A percentile compares a stretch with the other conserved stretches of the same genome.
These are phyloP conservation scores for Tilletia caries DNA, from an alignment of 1,284 basidiomycete genomes.

Conservation along the genomic window DNA sequence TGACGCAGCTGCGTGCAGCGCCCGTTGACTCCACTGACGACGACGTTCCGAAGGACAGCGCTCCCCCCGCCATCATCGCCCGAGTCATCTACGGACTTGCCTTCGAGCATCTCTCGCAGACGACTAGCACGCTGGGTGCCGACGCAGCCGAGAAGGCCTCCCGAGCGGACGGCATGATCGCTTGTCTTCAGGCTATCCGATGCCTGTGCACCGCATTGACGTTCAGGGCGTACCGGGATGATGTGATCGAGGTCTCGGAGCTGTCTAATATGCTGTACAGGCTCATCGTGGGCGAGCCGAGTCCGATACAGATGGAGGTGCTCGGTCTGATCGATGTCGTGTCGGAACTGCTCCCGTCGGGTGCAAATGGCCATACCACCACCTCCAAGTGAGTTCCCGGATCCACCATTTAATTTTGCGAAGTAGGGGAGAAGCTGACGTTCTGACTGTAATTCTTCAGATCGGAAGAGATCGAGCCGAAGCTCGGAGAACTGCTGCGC, in stretches of 20 bases:
- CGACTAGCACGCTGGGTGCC: constrained; percentile 57
- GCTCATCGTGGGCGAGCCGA: constrained; percentile 79
- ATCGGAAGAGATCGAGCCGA: not conserved
- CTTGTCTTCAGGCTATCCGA: constrained; percentile 70
- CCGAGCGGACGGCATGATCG: constrained; percentile 55
- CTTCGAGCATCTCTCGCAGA: constrained; percentile 77
- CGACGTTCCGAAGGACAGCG: constrained; percentile 41
- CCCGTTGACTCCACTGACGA: constrained; percentile 65
- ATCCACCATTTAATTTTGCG: too few species aligned
- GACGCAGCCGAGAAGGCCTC: constrained; percentile 29
- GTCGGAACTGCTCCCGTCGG: not conserved
- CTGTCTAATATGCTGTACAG: constrained; percentile 82
- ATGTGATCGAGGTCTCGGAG: constrained; percentile 81
- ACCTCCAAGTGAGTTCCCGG: too few species aligned
- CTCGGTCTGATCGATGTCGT: constrained; percentile 64
- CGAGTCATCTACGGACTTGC: constrained; percentile 87
- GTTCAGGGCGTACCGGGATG: constrained; percentile 71
- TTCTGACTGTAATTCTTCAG: constrained; percentile 2
- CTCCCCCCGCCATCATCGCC: constrained; percentile 63
- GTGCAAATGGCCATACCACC: not conserved
- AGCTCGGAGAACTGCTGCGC: constrained; percentile 22
- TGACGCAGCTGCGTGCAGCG: constrained; percentile 71
- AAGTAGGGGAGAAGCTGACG: too few species aligned
- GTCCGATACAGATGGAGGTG: constrained; percentile 69
- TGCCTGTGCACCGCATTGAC: constrained; percentile 74